A percentile compares a stretch with the other conserved stretches of the same genome.
phyloP scores from a whole-genome alignment of 2,329 filamentous ascomycete species.

The Talaromyces sp. region DNA sequence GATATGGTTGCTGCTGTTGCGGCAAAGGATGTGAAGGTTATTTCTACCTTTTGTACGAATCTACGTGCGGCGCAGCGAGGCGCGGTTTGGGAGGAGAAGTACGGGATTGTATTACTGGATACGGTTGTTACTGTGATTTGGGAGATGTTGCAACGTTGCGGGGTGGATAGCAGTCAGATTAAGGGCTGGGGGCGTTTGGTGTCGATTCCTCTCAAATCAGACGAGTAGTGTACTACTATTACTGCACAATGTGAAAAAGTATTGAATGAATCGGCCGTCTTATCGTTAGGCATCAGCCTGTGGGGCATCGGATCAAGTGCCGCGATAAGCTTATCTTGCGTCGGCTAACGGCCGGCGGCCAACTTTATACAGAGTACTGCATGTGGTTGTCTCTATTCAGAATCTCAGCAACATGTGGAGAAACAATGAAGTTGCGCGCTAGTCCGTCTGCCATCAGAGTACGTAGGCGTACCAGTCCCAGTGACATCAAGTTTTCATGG shows the following conservation, averaged over 20 bases:
- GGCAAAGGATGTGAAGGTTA: background rate
- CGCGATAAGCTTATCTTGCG: background rate
- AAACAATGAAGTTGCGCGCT: constrained; percentile 3
- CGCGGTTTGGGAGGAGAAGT: constrained; percentile 4
- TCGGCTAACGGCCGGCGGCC: background rate
- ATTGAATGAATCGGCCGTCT: background rate
- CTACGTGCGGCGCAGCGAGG: constrained; percentile 8
- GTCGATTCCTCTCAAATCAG: background rate
- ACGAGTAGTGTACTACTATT: background rate
- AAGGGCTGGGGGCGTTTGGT: constrained; percentile 10
- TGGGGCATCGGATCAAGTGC: background rate
- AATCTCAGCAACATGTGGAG: constrained; percentile 3
- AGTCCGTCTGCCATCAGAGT: constrained; percentile 5
- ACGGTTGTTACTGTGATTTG: constrained; percentile 11
- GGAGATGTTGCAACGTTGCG: constrained; percentile 8
- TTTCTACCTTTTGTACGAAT: constrained; percentile 12
- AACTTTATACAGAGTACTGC: background rate
- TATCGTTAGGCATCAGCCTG: background rate
- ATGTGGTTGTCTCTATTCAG: background rate
- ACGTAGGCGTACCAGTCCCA: constrained; percentile 4
- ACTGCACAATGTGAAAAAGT: background rate
- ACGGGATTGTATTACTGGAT: constrained; percentile 8
- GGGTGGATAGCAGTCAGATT: constrained; percentile 5
- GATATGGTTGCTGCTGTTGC: constrained; percentile 9
- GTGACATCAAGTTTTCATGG: background rate